Base-by-base conservation (phyloP, 768 basidiomycete species). In the Trametes coccinea region DNA sequence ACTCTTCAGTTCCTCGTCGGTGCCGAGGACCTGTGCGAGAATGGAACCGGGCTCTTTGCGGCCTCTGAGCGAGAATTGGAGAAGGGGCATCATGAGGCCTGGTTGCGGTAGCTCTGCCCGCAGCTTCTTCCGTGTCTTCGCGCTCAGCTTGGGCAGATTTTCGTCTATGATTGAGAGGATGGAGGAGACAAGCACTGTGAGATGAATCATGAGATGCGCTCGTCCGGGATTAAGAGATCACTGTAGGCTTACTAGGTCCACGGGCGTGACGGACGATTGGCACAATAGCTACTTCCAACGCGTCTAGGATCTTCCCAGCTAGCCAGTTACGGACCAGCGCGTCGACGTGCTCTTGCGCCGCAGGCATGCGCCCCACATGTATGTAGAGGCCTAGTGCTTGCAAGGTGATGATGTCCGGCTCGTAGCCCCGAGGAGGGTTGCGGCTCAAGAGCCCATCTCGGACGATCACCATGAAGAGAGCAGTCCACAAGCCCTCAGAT, bases 91-190 rank as follows among this genome's bases (percentile, higher is more conserved):
- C 48, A 58, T 31, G 29, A 41, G 27, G 14, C 39, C 9, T 2
- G 39, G 29, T 1, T 47, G 39, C 11, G 56, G 56, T 13, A 58
- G 39, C n/a, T 58, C 47, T 13, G 48, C 30, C 16, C 48, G 47
- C 11, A 58, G 56, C 39, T 58, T 58, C 29, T 37, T 27, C 10
- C 47, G 47, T 13, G 56, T 58, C 47, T 31, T 40, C n/a, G 48
- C 16, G 40, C 56, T 58, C 9, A 58, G 39, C 30, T 49, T 58
- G 0, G 56, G 5, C 16, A 58, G 40, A 11, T 58, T 40, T n/a
- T 10, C 17, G 40, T 50, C 47, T 16, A 58, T 16, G 29, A 39
- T 33, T 2, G 47, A 39, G 34, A 58, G 17, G 10, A 58, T 22
- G 2, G 29, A 13, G 4, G 46, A 57, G 3, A 57, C 29, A 14